phyloP scores from a whole-genome alignment of 176 grass and related monocot genomes.

The Otatea glauca region DNA sequence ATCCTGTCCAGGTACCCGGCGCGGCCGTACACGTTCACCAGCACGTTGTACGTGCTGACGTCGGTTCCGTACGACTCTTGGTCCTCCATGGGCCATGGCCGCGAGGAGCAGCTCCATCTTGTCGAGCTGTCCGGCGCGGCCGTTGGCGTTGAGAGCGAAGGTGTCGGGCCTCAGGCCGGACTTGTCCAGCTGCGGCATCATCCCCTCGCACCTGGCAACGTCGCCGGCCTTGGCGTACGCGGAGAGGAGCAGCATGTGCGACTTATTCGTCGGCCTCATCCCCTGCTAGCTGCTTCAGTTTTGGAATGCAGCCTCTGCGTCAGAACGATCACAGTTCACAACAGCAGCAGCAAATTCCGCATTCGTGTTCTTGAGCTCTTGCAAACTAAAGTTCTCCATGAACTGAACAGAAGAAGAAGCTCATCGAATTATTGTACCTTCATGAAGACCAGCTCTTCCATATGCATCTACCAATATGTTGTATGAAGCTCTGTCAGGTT shows the following conservation, averaged over 20 bases:
- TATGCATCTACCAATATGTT: constrained; percentile 95
- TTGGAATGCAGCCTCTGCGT: constrained; percentile 75
- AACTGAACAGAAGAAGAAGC: background rate
- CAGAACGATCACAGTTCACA: constrained; percentile 37
- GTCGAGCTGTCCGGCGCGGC: constrained; percentile 63
- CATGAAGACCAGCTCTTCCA: constrained; percentile 83
- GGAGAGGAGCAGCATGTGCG: constrained; percentile 87
- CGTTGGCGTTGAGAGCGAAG: constrained; percentile 80
- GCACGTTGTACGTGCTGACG: too few relatives aligned
- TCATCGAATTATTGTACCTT: constrained; percentile 42
- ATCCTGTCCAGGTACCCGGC: constrained; percentile 75
- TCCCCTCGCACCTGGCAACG: constrained; percentile 69
- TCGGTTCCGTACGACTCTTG: constrained; percentile 21
- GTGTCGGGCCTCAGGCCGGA: constrained; percentile 73
- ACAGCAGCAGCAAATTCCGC: background rate
- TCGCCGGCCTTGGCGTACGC: constrained; percentile 82
- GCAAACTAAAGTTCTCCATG: background rate
- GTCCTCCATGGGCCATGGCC: constrained; percentile 62
- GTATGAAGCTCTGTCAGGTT: constrained; percentile 90
- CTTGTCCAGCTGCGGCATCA: constrained; percentile 95
- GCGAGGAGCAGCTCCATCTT: constrained; percentile 85
- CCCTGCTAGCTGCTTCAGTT: constrained; percentile 84
- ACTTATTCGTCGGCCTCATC: constrained; percentile 88
- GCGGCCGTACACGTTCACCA: constrained; percentile 72
- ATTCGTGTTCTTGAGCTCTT: background rate